phyloP scores from a whole-genome alignment of 1,139 yeast genomes.

The Debaryomyces subglobosus region DNA sequence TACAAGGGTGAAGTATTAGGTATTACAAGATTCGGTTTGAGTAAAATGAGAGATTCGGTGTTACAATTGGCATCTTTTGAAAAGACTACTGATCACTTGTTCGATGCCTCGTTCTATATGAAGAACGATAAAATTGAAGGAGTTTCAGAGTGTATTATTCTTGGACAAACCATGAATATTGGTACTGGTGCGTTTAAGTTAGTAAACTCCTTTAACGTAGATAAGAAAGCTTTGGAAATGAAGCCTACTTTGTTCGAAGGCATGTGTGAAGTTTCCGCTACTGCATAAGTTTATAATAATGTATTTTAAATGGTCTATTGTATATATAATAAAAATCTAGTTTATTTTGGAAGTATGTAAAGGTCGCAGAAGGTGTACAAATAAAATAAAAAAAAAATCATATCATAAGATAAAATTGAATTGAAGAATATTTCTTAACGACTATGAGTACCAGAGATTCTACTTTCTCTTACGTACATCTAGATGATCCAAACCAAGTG shows the following conservation, averaged over 20 bases:
- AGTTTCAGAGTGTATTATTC: slow-evolving; percentile 94
- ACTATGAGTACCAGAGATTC: slow-evolving; percentile 24
- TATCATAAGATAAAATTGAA: background rate
- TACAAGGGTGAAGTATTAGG: slow-evolving; percentile 98
- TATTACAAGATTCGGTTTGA: slow-evolving; percentile 95
- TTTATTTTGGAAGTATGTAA: background rate
- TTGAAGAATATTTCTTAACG: background rate
- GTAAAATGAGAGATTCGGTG: slow-evolving; percentile 98
- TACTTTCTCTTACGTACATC: slow-evolving; percentile 38
- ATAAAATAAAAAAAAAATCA: background rate
- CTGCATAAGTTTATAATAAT: slow-evolving; percentile 14
- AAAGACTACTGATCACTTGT: slow-evolving; percentile 96
- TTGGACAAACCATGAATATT: slow-evolving; percentile 96
- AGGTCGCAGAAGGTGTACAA: slow-evolving; percentile 2
- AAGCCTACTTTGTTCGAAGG: slow-evolving; percentile 67
- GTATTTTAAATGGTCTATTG: slow-evolving; percentile 5
- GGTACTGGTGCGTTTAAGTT: slow-evolving; percentile 97
- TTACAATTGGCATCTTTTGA: slow-evolving; percentile 96
- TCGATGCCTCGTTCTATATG: slow-evolving; percentile 98
- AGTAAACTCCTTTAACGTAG: slow-evolving; percentile 58
- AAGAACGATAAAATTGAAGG: slow-evolving; percentile 96
- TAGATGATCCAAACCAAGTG: slow-evolving; percentile 44
- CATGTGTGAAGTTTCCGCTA: slow-evolving; percentile 34
- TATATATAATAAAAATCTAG: slow-evolving; percentile 10
- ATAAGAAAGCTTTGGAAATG: slow-evolving; percentile 44